Percentiles rank a stretch among this genome's conserved stretches.
These are phyloP conservation scores for Microstroma glucosiphilum DNA, from an alignment of 1,284 basidiomycete species.

Conservation along the genomic window DNA sequence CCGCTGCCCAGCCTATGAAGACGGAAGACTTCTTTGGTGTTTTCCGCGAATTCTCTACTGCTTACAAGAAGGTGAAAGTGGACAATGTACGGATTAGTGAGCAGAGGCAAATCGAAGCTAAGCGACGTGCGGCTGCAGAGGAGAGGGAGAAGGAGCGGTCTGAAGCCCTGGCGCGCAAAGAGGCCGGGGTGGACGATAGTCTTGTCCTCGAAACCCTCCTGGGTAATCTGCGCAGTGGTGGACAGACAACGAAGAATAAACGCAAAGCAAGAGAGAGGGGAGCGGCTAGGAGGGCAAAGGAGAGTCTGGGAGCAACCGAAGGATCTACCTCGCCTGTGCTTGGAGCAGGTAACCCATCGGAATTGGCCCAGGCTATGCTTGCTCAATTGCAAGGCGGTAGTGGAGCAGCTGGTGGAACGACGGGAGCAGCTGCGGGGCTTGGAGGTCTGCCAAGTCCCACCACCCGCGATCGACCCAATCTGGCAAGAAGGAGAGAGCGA, in stretches of 20 bases:
- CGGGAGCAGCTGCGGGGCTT: neutral
- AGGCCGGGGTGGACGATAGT: slow-evolving; percentile 45
- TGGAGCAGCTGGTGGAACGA: neutral
- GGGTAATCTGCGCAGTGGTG: slow-evolving; percentile 39
- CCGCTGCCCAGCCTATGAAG: slow-evolving; percentile 38
- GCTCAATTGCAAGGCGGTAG: slow-evolving; percentile 38
- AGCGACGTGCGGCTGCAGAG: slow-evolving; percentile 43
- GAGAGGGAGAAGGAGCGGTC: slow-evolving; percentile 43
- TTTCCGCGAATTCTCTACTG: slow-evolving; percentile 46
- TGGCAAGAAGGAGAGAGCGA: slow-evolving; percentile 14
- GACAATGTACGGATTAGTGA: slow-evolving; percentile 45
- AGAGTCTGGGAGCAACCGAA: slow-evolving; percentile 2
- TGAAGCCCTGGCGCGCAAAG: slow-evolving; percentile 41
- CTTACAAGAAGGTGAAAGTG: slow-evolving; percentile 47
- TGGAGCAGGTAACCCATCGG: slow-evolving; percentile 22
- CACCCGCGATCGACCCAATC: neutral
- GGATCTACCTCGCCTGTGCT: neutral
- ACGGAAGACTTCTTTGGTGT: slow-evolving; percentile 52
- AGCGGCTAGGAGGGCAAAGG: slow-evolving; percentile 8
- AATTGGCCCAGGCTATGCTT: slow-evolving; percentile 43
- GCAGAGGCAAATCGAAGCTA: slow-evolving; percentile 44
- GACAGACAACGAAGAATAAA: slow-evolving; percentile 39
- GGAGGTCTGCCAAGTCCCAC: neutral
- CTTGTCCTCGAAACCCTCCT: slow-evolving; percentile 48
- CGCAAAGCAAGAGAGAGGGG: slow-evolving; percentile 32